Percentiles rank a stretch among this genome's conserved stretches.
Evolutionary conservation across 257 asterid genomes (phyloP).

Genomic region (Solanum lycopersicoides): DNA sequence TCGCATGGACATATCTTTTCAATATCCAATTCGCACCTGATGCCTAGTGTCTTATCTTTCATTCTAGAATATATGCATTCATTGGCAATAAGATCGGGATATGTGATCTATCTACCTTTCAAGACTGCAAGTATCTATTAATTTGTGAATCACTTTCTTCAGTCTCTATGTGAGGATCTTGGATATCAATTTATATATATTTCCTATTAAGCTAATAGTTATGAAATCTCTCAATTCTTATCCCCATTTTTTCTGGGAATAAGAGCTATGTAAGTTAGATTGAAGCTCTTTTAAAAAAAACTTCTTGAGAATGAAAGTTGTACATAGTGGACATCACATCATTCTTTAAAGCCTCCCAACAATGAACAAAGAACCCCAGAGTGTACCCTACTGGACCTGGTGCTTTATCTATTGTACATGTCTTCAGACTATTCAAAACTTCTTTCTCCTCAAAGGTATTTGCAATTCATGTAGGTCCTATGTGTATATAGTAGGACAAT

Average conservation of each 20-base stretch:
- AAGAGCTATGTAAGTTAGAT: background rate
- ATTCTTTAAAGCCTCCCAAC: background rate
- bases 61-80: no score
- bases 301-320: background rate
- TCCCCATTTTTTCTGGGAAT: background rate
- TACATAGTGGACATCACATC: background rate
- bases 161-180: background rate
- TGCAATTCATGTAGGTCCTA: background rate
- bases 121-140: background rate
- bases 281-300: background rate
- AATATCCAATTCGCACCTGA: background rate
- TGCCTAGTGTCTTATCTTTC: background rate
- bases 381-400: background rate
- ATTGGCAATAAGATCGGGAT: no score
- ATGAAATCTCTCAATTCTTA: background rate
- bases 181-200: background rate
- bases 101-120: background rate
- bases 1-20: background rate
- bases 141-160: background rate
- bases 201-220: background rate
- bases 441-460: background rate
- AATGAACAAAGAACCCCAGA: background rate
- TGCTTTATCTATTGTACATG: background rate
- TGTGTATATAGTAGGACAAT: background rate
- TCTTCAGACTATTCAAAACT: background rate